Conservation (phyloP, 805 yeast species). For the Zygoascus bituminiphila region DNA sequence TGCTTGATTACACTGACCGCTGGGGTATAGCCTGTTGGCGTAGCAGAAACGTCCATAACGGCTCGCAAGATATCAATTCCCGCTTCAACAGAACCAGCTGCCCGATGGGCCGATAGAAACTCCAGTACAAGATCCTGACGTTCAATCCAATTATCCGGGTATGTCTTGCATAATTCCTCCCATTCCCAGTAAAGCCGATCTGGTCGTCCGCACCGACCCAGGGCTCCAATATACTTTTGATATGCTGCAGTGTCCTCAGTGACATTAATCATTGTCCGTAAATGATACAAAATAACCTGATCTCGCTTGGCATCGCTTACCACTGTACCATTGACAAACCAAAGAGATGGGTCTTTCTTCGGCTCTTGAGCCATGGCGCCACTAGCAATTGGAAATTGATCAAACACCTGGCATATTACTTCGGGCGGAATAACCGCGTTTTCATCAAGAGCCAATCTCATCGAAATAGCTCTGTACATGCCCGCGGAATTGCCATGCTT, state of each 20-base stretch:
- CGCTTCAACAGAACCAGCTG: slow-evolving; percentile 7
- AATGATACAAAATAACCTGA: slow-evolving; percentile 15
- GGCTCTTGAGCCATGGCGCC: slow-evolving; percentile 15
- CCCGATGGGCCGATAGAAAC: slow-evolving; percentile 20
- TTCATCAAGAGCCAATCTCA: slow-evolving; percentile 12
- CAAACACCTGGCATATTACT: slow-evolving; percentile 17
- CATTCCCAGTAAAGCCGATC: slow-evolving; percentile 20
- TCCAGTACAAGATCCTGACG: slow-evolving; percentile 19
- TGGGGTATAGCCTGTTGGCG: slow-evolving; percentile 4
- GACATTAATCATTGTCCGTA: slow-evolving; percentile 14
- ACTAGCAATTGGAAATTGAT: slow-evolving; percentile 20
- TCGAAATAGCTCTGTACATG: slow-evolving; percentile 17
- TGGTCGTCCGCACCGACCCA: slow-evolving; percentile 18
- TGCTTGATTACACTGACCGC: slow-evolving; percentile 12
- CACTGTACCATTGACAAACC: slow-evolving; percentile 17
- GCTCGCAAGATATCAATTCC: slow-evolving; percentile 14
- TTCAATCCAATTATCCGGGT: slow-evolving; percentile 8
- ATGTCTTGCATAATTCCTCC: slow-evolving; percentile 7
- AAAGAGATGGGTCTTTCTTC: slow-evolving; percentile 9
- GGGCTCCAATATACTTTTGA: slow-evolving; percentile 21
- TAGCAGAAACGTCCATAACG: slow-evolving; percentile 13
- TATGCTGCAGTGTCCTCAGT: slow-evolving; percentile 6
- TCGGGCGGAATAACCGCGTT: slow-evolving; percentile 6
- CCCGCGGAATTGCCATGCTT: slow-evolving; percentile 23
- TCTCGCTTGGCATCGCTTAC: slow-evolving; percentile 15